A percentile compares a stretch with the other conserved stretches of the same genome.
Conservation (phyloP, 129 eudicot species). For the Daucus carota region DH1_v3.0 NC_030388.2:561501-562000, state of each 20-base stretch:
- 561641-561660: no score
- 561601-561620: conserved; percentile 89
- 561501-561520: conserved; percentile 57
- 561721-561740: no score
- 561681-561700: no score
- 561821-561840: no score
- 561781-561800: no score
- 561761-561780: no score
- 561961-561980: neutral
- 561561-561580: conserved; percentile 88
- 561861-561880: neutral
- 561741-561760: no score
- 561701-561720: no score
- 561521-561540: conserved; percentile 76
- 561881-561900: neutral
- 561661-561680: no score
- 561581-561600: conserved; percentile 89
- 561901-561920: neutral
- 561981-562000: neutral
- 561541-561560: conserved; percentile 49
- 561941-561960: neutral
- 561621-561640: neutral
- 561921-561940: neutral
- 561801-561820: no score
- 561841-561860: neutral